Conservation (phyloP, 1,284 basidiomycete species). For the Leccinum fallax region DNA sequence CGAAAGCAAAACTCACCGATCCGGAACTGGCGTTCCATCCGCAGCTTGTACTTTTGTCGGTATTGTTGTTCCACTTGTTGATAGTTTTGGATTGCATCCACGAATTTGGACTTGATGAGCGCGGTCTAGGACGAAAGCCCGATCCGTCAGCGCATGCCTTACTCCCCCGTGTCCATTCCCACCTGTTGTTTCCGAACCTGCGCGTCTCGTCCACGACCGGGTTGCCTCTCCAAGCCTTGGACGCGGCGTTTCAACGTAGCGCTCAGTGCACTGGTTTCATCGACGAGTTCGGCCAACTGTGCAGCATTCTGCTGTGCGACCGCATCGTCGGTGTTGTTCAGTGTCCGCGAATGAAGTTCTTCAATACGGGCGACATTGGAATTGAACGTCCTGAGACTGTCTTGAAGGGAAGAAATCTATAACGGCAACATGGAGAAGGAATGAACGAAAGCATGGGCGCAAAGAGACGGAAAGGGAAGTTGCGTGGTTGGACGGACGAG, state of each 20-base stretch:
- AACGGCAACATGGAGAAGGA: neutral
- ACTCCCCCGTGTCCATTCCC: conserved; percentile 12
- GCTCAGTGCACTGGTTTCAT: conserved; percentile 78
- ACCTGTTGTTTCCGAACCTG: conserved; percentile 86
- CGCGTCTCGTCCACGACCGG: conserved; percentile 73
- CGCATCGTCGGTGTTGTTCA: conserved; percentile 78
- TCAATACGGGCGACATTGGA: conserved; percentile 69
- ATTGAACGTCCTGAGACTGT: conserved; percentile 68
- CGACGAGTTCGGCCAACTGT: conserved; percentile 74
- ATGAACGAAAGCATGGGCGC: neutral
- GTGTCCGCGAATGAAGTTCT: conserved; percentile 73
- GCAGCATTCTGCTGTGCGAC: conserved; percentile 62
- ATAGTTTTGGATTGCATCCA: conserved; percentile 84
- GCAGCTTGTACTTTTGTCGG: conserved; percentile 90
- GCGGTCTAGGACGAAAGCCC: conserved; percentile 51
- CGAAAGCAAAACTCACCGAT: conserved; percentile 61
- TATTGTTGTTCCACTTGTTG: conserved; percentile 94
- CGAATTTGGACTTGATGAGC: conserved; percentile 79
- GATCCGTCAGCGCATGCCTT: neutral
- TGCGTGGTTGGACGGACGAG: neutral
- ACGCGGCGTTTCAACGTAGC: conserved; percentile 75
- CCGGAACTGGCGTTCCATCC: conserved; percentile 95
- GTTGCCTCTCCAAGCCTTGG: conserved; percentile 75
- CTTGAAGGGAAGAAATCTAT: conserved; percentile 76
- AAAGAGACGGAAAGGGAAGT: neutral